phyloP scores from a whole-genome alignment of 306 rosid genomes.

The Acmispon strigosus region DNA sequence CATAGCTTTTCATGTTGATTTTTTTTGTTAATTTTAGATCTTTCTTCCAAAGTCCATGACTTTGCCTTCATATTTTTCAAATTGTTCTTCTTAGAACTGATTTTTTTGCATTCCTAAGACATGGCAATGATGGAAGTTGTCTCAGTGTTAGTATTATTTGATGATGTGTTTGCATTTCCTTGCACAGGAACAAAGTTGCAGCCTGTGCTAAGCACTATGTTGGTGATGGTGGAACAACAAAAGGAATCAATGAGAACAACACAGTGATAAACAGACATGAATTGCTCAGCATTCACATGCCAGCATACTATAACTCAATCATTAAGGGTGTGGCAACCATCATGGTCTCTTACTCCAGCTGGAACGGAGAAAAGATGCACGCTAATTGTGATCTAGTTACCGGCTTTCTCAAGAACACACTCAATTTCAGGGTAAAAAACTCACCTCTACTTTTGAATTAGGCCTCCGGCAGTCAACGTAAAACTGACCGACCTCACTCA shows the following conservation, averaged over 20 bases:
- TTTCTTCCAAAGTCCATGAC: too few relatives aligned
- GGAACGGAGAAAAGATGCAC: constrained; percentile 33
- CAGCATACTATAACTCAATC: constrained; percentile 27
- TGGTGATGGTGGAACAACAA: constrained; percentile 29
- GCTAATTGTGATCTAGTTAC: constrained; percentile 23
- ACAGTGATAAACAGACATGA: constrained; percentile 5
- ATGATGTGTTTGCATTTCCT: neutral
- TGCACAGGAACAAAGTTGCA: constrained; percentile 18
- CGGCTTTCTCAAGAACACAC: constrained; percentile 23
- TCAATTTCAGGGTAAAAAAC: constrained; percentile 16
- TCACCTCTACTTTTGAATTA: neutral
- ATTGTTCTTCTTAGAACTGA: neutral
- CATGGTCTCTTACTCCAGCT: constrained; percentile 36
- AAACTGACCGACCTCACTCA: too few relatives aligned
- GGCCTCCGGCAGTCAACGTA: too few relatives aligned
- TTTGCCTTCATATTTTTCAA: neutral
- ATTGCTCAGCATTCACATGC: constrained; percentile 27
- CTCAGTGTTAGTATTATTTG: neutral
- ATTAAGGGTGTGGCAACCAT: constrained; percentile 27
- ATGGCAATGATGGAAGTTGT: neutral
- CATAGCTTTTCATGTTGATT: neutral
- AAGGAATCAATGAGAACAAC: constrained; percentile 28
- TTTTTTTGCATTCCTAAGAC: neutral
- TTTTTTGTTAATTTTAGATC: too few relatives aligned
- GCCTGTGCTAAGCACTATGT: constrained; percentile 27